These are phyloP conservation scores for Lolium multiflorum DNA, from an alignment of 176 grass and related monocot species.

Conservation along the genomic window DNA sequence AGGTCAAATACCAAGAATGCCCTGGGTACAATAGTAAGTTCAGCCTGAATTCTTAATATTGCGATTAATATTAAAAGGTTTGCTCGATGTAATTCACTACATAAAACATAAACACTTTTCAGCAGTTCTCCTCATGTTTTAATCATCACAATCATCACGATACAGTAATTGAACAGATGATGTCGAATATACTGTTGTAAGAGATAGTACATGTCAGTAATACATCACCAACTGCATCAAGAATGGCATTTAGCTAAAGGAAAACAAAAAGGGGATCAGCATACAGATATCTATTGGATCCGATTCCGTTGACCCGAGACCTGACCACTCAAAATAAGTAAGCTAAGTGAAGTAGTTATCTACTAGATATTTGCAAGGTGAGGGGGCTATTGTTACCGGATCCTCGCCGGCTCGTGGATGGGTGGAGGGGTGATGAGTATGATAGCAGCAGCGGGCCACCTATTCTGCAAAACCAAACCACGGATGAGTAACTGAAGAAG, in stretches of 20 bases:
- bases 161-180: not conserved
- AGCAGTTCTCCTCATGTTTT: not conserved
- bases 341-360: too few species aligned
- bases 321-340: too few species aligned
- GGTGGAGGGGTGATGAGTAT: slow-evolving; percentile 88
- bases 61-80: too few species aligned
- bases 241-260: not conserved
- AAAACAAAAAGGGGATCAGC: too few species aligned
- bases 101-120: not conserved
- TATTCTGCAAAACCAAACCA: slow-evolving; percentile 56
- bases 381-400: slow-evolving; percentile 49
- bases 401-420: slow-evolving; percentile 71
- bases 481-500: not conserved
- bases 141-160: not conserved
- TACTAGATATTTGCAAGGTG: not conserved
- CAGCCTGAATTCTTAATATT: too few species aligned
- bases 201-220: not conserved
- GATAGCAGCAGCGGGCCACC: slow-evolving; percentile 60
- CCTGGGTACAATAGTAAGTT: too few species aligned
- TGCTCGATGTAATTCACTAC: too few species aligned
- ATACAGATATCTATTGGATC: too few species aligned
- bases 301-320: too few species aligned
- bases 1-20: not conserved
- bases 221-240: not conserved
- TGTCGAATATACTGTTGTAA: not conserved